Evolutionary conservation across 768 basidiomycete species (phyloP).

Genomic region (Infundibulicybe gibba): DNA sequence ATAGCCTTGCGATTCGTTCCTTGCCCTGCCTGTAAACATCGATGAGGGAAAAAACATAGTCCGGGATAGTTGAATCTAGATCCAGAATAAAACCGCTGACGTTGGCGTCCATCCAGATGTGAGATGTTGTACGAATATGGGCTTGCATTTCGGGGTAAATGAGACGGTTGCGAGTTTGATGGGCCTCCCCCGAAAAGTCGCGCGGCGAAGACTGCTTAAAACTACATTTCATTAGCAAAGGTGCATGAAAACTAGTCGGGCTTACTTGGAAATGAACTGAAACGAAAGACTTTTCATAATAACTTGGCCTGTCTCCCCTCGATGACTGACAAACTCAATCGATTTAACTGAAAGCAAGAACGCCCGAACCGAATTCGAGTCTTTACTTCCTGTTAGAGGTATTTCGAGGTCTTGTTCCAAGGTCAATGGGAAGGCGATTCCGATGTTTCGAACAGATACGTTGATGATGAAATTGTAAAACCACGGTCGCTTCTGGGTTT

Average conservation of each 20-base stretch:
- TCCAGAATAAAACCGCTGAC: conserved; percentile 87
- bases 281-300: conserved; percentile 71
- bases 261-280: conserved; percentile 80
- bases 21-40: conserved; percentile 84
- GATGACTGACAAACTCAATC: conserved; percentile 67
- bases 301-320: conserved; percentile 77
- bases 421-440: conserved; percentile 86
- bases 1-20: conserved; percentile 67
- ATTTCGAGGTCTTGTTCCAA: conserved; percentile 56
- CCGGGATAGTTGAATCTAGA: conserved; percentile 76
- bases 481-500: conserved; percentile 42
- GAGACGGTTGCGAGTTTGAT: conserved; percentile 67
- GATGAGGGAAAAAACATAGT: conserved; percentile 75
- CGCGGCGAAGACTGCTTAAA: conserved; percentile 71
- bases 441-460: conserved; percentile 62
- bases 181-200: conserved; percentile 70
- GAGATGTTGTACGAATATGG: conserved; percentile 53
- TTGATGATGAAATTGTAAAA: conserved; percentile 51
- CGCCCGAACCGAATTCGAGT: conserved; percentile 57
- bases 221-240: conserved; percentile 32
- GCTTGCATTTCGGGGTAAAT: conserved; percentile 82
- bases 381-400: conserved; percentile 34
- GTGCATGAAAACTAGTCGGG: conserved; percentile 1
- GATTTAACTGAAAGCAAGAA: conserved; percentile 83
- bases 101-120: conserved; percentile 59